Conservation (phyloP, 2,329 filamentous ascomycete genomes). For the Karstenula rhodostoma region DNA sequence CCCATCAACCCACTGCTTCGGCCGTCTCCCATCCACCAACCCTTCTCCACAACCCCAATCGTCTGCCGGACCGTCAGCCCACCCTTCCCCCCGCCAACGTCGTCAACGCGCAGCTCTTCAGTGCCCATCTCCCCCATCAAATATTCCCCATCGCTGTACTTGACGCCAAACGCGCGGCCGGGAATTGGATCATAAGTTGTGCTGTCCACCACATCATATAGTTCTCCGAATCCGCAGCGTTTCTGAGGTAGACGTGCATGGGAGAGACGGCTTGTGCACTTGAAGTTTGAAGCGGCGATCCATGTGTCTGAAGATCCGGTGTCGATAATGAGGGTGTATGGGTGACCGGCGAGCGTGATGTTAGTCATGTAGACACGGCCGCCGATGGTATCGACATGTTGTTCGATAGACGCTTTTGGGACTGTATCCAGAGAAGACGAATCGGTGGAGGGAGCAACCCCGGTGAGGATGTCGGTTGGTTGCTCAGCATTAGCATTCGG, state of each 20-base stretch:
- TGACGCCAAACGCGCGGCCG: conserved; percentile 26
- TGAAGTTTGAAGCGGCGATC: conserved; percentile 28
- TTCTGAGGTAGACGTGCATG: conserved; percentile 12
- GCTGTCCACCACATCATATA: conserved; percentile 22
- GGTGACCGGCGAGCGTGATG: conserved; percentile 25
- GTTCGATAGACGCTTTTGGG: conserved; percentile 22
- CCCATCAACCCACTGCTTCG: conserved; percentile 41
- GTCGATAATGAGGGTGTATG: conserved; percentile 38
- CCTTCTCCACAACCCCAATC: conserved; percentile 38
- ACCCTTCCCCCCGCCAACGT: conserved; percentile 14
- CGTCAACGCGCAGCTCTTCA: conserved; percentile 32
- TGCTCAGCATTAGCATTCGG: not conserved
- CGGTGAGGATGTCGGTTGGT: not conserved
- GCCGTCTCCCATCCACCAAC: conserved; percentile 39
- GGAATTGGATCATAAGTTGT: conserved; percentile 11
- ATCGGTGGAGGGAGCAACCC: not conserved
- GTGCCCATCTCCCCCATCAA: conserved; percentile 30
- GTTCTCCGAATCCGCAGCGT: conserved; percentile 28
- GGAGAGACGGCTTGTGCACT: conserved; percentile 20
- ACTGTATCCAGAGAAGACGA: not conserved
- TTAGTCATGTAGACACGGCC: conserved; percentile 43
- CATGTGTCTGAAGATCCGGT: conserved; percentile 41
- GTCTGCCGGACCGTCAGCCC: conserved; percentile 24
- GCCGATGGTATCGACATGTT: conserved; percentile 33
- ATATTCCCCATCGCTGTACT: conserved; percentile 37